Percentiles rank a stretch among this genome's conserved stretches.
phyloP scores from a whole-genome alignment of 352 stramenopile species.

The Phytopythium ostracodes region DNA sequence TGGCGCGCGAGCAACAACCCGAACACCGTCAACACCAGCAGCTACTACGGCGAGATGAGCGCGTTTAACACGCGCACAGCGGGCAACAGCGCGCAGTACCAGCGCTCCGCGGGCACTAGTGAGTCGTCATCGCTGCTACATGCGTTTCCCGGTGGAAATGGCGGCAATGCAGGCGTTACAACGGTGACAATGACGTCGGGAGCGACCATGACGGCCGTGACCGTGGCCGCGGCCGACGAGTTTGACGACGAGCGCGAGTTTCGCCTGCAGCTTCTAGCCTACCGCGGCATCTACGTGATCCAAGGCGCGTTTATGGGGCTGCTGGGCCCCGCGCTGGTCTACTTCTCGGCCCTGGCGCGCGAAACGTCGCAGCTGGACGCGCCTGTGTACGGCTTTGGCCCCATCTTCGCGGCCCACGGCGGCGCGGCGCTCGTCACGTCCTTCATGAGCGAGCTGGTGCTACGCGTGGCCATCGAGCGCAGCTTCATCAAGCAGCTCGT shows the following conservation, averaged over 20 bases:
- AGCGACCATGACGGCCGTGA: background rate
- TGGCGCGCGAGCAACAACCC: background rate
- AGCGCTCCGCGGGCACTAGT: background rate
- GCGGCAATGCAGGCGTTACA: too few relatives aligned
- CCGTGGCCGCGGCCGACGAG: conserved; percentile 11
- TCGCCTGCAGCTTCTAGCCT: conserved; percentile 58
- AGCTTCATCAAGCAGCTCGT: conserved; percentile 72
- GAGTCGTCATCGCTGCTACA: background rate
- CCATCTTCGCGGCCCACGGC: conserved; percentile 72
- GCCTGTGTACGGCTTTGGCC: conserved; percentile 60
- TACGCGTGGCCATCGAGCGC: conserved; percentile 62
- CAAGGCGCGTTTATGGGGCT: conserved; percentile 66
- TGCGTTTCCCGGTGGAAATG: background rate
- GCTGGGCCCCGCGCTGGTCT: conserved; percentile 56
- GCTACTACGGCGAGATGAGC: background rate
- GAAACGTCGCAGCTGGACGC: conserved; percentile 32
- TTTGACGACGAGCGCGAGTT: conserved; percentile 42
- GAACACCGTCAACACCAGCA: background rate
- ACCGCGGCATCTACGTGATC: conserved; percentile 62
- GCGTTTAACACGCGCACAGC: background rate
- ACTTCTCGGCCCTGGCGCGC: conserved; percentile 51
- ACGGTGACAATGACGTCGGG: background rate
- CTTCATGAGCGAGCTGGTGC: conserved; percentile 76
- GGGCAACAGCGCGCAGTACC: background rate
- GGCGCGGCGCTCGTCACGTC: conserved; percentile 67